A percentile compares a stretch with the other conserved stretches of the same genome.
These are phyloP conservation scores for Xylariales sp. DNA, from an alignment of 2,329 filamentous ascomycete species.

Conservation along the genomic window DNA sequence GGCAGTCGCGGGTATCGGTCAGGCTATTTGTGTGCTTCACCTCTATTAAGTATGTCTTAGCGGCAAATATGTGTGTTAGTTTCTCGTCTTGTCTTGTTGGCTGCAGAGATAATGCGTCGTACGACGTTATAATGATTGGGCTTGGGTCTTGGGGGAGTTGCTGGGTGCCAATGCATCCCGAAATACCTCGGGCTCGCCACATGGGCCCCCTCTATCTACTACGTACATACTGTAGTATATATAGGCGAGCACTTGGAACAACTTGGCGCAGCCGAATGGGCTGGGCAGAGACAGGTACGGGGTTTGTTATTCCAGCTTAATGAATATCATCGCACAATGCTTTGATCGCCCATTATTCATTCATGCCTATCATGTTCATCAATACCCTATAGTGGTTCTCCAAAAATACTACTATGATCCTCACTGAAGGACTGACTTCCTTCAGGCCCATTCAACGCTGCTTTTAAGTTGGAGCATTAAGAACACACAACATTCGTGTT, in stretches of 20 bases:
- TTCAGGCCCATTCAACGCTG: too few species aligned
- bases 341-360: neutral
- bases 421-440: neutral
- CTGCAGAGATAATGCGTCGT: slow-evolving; percentile 18
- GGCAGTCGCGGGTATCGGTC: slow-evolving; percentile 11
- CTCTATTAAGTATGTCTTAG: neutral
- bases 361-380: neutral
- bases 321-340: neutral
- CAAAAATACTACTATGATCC: neutral
- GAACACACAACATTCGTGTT: neutral
- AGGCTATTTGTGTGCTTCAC: neutral
- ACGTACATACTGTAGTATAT: neutral
- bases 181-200: neutral
- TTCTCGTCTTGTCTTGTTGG: slow-evolving; percentile 15
- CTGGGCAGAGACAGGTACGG: too few species aligned
- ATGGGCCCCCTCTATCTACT: neutral
- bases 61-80: slow-evolving; percentile 19
- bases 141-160: neutral
- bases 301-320: neutral
- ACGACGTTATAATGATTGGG: slow-evolving; percentile 7
- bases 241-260: slow-evolving; percentile 1
- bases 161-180: neutral
- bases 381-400: neutral
- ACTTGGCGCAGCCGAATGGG: neutral
- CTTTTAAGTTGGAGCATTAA: neutral